Evolutionary conservation across 129 eudicot species (phyloP), one percentile per base, ranked within the genome.

Genomic region (Artemisia tridentata): DNA sequence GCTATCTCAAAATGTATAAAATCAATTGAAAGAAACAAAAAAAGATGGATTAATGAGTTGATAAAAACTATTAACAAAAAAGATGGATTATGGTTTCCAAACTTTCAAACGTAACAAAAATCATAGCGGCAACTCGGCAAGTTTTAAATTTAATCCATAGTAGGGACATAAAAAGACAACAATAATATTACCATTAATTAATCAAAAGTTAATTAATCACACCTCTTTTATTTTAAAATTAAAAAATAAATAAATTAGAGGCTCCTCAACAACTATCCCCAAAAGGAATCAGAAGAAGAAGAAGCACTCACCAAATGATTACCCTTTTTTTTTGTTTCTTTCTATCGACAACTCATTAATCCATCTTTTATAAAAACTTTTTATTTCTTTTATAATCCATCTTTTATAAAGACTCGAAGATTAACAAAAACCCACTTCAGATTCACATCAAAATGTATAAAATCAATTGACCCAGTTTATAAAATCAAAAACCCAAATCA

Each of bases 101-200:
- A n/a, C n/a, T n/a, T n/a, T n/a, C n/a, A n/a, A n/a, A n/a, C 52
- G 17, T 63, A 25, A 59, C 16, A 34, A 38, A 59, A 19, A 58
- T 58, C 38, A 60, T 69, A 69, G 81, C 71, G 80, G 80, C 80
- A 77, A 77, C 49, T 61, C 66, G 81, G 81, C 81, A 77, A 69
- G 50, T 61, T 77, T 61, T 69, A 49, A 77, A 62, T 77, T 69
- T 62, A 69, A 77, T 61, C 21, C 2, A 41, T 47, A 20, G 2
- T 61, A 50, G 71, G 65, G 51, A 65, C 21, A 20, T 20, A 23
- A 31, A 68, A 58, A 67, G 21, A 38, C 45, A 38, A 38, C 1
- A 1, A 38, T 7, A 38, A 38, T 7, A n/a, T 38, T 38, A 7
- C 9, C 43, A 34, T 34, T 34, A 34, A 34, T 34, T 34, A 34